Percentiles rank a stretch among this genome's conserved stretches.
These are phyloP conservation scores for Melampsora occidentalis DNA, from an alignment of 1,284 basidiomycete species.

Conservation along the genomic window DNA sequence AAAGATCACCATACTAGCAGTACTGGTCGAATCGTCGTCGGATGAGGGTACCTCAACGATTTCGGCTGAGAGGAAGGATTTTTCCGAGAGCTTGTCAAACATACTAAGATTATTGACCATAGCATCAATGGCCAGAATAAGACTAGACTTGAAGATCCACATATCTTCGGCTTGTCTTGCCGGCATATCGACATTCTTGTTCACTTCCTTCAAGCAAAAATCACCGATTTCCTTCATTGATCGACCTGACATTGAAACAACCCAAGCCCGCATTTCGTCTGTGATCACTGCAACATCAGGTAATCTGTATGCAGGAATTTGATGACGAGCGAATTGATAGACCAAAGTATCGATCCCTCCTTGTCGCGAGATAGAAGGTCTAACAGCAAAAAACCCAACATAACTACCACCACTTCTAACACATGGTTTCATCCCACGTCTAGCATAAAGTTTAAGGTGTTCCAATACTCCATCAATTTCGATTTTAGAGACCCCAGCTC, in stretches of 20 bases:
- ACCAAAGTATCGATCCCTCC: conserved; percentile 57
- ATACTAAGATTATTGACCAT: conserved; percentile 56
- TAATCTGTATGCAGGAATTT: conserved; percentile 59
- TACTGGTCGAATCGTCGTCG: conserved; percentile 50
- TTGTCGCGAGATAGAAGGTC: conserved; percentile 54
- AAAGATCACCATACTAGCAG: conserved; percentile 56
- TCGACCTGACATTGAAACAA: conserved; percentile 55
- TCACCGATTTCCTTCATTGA: conserved; percentile 57
- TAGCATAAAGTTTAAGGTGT: conserved; percentile 59
- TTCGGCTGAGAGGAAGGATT: conserved; percentile 57
- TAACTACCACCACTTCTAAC: conserved; percentile 59
- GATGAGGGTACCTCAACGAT: conserved; percentile 57
- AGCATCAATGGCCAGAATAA: conserved; percentile 58
- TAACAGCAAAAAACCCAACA: conserved; percentile 58
- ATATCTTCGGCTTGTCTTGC: conserved; percentile 54
- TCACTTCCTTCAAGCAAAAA: conserved; percentile 54
- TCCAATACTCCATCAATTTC: conserved; percentile 58
- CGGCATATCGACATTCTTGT: conserved; percentile 48
- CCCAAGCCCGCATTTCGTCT: conserved; percentile 55
- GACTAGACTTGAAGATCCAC: conserved; percentile 58
- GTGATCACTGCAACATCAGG: conserved; percentile 57
- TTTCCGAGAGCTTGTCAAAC: conserved; percentile 56
- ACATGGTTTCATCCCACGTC: conserved; percentile 57
- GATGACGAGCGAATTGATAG: conserved; percentile 60
- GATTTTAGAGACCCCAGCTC: conserved; percentile 56